These are phyloP conservation scores for Tephrocybe sp. DNA, from an alignment of 768 basidiomycete species.

Conservation along the genomic window DNA sequence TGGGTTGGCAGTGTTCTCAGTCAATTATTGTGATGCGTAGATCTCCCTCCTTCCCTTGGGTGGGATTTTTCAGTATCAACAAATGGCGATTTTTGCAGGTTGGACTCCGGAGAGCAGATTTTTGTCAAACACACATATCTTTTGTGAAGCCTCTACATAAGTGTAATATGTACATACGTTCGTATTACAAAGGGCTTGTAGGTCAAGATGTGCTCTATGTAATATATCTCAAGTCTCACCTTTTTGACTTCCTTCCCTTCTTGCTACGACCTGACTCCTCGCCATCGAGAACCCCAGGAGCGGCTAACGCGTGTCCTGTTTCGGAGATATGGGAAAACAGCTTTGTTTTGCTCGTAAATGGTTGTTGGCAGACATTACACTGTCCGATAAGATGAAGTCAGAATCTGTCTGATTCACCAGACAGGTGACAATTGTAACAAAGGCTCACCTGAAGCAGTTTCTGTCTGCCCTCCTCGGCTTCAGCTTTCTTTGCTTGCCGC, in stretches of 20 bases:
- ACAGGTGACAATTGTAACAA: too few relatives aligned
- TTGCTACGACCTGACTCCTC: conserved; percentile 23
- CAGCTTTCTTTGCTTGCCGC: conserved; percentile 72
- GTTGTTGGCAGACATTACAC: conserved; percentile 70
- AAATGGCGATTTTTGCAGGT: too few relatives aligned
- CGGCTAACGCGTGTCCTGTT: conserved; percentile 67
- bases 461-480: conserved; percentile 30
- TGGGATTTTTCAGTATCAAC: too few relatives aligned
- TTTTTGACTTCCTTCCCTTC: conserved; percentile 39
- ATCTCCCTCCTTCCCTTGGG: too few relatives aligned
- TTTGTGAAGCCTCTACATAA: too few relatives aligned
- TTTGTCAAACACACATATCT: too few relatives aligned
- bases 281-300: conserved; percentile 24
- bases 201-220: too few relatives aligned
- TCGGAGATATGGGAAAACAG: conserved; percentile 73
- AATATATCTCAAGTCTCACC: conserved; percentile 20
- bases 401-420: too few relatives aligned
- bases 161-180: too few relatives aligned
- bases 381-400: conserved; percentile 23
- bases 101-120: too few relatives aligned
- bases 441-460: conserved; percentile 13
- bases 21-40: too few relatives aligned
- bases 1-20: too few relatives aligned
- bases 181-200: background rate
- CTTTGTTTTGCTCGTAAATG: conserved; percentile 69